Percentiles rank a stretch among this genome's conserved stretches.
Conservation (phyloP, 2,329 filamentous ascomycete species). For the Ophiosphaerella herpotricha region DNA sequence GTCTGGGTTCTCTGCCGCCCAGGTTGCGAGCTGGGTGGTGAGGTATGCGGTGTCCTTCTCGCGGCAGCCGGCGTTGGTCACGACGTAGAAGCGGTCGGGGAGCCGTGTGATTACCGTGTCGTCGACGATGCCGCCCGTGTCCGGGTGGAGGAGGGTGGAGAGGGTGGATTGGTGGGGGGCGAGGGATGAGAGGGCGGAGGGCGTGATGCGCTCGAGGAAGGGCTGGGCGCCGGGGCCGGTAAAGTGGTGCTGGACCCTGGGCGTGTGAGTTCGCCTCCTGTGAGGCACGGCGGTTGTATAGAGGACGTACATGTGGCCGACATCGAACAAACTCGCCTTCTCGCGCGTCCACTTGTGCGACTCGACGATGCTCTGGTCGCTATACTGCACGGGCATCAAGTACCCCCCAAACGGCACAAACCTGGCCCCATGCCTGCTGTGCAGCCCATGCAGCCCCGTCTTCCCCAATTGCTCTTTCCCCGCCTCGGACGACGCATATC, state of each 20-base stretch:
- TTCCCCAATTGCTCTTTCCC: conserved; percentile 48
- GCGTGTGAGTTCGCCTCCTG: no score
- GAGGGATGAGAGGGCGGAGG: conserved; percentile 70
- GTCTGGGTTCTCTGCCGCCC: conserved; percentile 44
- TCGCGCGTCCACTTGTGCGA: conserved; percentile 89
- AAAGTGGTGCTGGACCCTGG: conserved; percentile 82
- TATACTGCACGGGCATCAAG: conserved; percentile 91
- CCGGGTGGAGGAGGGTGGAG: conserved; percentile 74
- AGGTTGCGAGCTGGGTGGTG: conserved; percentile 65
- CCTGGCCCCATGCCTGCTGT: conserved; percentile 79
- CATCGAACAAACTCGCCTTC: conserved; percentile 91
- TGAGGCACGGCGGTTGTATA: no score
- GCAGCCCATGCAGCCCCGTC: conserved; percentile 79
- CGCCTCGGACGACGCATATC: conserved; percentile 36
- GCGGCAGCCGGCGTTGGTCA: conserved; percentile 91
- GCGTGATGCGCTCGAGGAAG: conserved; percentile 85
- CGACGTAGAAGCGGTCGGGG: conserved; percentile 74
- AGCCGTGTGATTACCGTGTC: conserved; percentile 89
- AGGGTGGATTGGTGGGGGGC: conserved; percentile 74
- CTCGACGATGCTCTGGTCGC: conserved; percentile 73
- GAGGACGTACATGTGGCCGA: conserved; percentile 98
- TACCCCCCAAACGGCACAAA: conserved; percentile 97
- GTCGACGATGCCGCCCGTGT: conserved; percentile 89
- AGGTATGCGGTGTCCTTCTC: conserved; percentile 87
- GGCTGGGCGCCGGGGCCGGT: conserved; percentile 77